phyloP scores from a whole-genome alignment of 1,139 yeast species.

The Zygotorulaspora mrakii region DNA sequence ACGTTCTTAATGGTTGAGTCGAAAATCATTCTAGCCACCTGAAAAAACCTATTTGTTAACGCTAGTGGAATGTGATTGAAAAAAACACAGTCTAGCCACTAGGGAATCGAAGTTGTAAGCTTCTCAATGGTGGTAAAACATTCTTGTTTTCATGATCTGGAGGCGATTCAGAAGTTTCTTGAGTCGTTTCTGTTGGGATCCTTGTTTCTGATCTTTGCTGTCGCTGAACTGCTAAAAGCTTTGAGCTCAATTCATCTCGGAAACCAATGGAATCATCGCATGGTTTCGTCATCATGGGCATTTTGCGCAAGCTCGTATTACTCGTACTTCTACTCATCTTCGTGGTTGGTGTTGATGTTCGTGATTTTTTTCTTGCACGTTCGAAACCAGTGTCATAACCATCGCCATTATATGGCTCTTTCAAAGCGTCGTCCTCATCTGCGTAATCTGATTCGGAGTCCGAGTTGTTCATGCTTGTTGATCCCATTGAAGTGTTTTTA shows the following conservation, averaged over 20 bases:
- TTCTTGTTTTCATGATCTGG: conserved; percentile 13
- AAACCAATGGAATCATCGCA: conserved; percentile 9
- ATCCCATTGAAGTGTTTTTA: conserved; percentile 39
- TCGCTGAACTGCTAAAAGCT: conserved; percentile 22
- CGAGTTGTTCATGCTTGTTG: conserved; percentile 26
- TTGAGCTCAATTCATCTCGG: conserved; percentile 23
- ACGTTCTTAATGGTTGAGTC: too few relatives aligned
- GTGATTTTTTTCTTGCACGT: conserved; percentile 26
- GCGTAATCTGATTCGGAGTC: conserved; percentile 29
- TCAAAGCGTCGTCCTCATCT: conserved; percentile 13
- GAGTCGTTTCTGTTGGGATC: conserved; percentile 5
- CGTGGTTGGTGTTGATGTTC: conserved; percentile 27
- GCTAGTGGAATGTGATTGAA: background rate
- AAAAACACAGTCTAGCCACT: conserved; percentile 21
- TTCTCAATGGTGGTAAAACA: conserved; percentile 33
- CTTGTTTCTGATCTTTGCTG: conserved; percentile 4
- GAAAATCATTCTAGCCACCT: too few relatives aligned
- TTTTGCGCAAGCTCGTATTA: conserved; percentile 10
- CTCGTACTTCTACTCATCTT: conserved; percentile 21
- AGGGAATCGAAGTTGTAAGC: conserved; percentile 34
- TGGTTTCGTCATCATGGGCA: conserved; percentile 1
- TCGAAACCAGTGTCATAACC: conserved; percentile 16
- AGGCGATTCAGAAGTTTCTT: conserved; percentile 10
- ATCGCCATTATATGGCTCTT: conserved; percentile 13
- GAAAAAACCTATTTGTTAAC: too few relatives aligned